Evolutionary conservation across 1,284 basidiomycete genomes (phyloP), one percentile per base, ranked within the genome.

Genomic region (Phellopilus nigrolimitatus): DNA sequence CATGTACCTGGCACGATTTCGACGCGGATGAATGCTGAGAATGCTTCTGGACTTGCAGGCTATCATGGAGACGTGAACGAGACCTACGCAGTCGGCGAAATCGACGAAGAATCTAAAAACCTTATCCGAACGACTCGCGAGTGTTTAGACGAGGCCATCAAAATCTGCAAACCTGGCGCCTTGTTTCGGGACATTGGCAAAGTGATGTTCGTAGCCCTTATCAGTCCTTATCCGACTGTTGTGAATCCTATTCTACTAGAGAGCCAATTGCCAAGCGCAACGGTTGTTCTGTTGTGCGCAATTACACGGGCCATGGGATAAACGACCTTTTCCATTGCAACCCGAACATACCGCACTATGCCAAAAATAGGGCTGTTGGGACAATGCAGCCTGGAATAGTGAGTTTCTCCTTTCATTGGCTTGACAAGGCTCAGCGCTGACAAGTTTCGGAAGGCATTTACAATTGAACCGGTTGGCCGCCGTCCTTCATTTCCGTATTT

Each of bases 61-160:
- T 91, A 82, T 69, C 95, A 97, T 69, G 85, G 80, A 24, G 94
- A 97, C 68, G 70, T 97, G 49, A 97, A 97, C 66, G 94, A 80
- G 60, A 91, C 84, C 31, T 95, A 92, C 66, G 84, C 91, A 6
- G 93, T 97, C 43, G 94, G 92, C 49, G 78, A 84, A 58, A 80
- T 92, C 57, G 88, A 91, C 65, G 82, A 88, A 33, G 89, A 92
- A 53, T 86, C 89, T 9, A 72, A 79, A 60, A 88, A 85, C 60
- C 75, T 98, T 42, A 89, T 97, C 59, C 79, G 75, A 33, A 87
- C 86, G 7, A 82, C 92, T 9, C 86, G 91, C 50, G 75, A 86
- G 64, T 82, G 82, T 56, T 73, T 95, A 46, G 91, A 95, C 61
- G 91, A 84, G 57, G 82, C 94, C 7, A 98, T 97, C 64, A 84